Evolutionary conservation across 148 eudicot species (phyloP).

Genomic region (Vaccinium corymbosum): DNA sequence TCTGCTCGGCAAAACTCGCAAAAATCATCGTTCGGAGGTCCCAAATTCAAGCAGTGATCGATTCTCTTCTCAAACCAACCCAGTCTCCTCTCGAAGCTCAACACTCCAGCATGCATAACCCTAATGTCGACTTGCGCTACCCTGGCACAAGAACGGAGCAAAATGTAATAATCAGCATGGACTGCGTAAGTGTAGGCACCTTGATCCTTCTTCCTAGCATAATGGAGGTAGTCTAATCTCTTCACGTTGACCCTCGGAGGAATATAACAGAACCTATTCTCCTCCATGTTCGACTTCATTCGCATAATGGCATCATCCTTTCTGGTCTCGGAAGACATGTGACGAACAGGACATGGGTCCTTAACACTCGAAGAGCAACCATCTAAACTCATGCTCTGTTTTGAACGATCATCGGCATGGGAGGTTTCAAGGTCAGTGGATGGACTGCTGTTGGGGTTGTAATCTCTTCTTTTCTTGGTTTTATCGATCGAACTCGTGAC

Average conservation of each 20-base stretch:
- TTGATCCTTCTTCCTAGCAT: slow-evolving; percentile 49
- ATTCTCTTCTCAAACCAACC: slow-evolving; percentile 68
- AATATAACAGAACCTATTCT: slow-evolving; percentile 59
- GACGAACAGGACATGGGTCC: slow-evolving; percentile 6
- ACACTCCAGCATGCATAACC: slow-evolving; percentile 61
- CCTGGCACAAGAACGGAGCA: slow-evolving; percentile 75
- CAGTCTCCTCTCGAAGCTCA: slow-evolving; percentile 65
- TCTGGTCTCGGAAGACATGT: slow-evolving; percentile 4
- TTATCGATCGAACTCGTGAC: slow-evolving; percentile 10
- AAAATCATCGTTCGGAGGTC: slow-evolving; percentile 18
- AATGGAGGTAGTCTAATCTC: slow-evolving; percentile 51
- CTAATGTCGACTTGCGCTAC: slow-evolving; percentile 66
- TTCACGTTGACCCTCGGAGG: slow-evolving; percentile 67
- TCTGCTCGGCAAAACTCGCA: slow-evolving; percentile 30
- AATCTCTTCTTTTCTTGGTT: slow-evolving; percentile 24
- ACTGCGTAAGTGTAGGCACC: slow-evolving; percentile 57
- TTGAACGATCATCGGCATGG: slow-evolving; percentile 7
- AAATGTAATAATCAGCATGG: slow-evolving; percentile 80
- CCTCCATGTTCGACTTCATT: slow-evolving; percentile 74
- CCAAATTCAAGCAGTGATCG: slow-evolving; percentile 35
- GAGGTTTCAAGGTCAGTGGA: slow-evolving; percentile 17
- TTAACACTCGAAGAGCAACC: slow-evolving; percentile 12
- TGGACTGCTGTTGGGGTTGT: slow-evolving; percentile 15
- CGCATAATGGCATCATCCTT: slow-evolving; percentile 39
- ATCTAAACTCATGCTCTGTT: slow-evolving; percentile 19